Conservation (phyloP, 176 grass and related monocot species). For the Microstegium vimineum region DNA sequence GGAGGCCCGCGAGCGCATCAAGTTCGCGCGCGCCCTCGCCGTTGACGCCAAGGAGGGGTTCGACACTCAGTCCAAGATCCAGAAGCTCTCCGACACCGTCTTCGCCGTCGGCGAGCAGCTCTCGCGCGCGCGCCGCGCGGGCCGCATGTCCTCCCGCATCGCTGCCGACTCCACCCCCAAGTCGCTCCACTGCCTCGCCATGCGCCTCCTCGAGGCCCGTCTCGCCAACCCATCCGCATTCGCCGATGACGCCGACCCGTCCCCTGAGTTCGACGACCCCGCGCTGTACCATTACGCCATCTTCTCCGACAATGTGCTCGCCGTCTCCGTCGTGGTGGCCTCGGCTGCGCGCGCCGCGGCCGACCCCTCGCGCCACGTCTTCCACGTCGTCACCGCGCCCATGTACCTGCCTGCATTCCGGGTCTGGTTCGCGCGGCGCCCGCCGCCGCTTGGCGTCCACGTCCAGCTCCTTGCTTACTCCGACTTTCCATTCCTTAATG, state of each 20-base stretch:
- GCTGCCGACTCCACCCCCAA: slow-evolving; percentile 88
- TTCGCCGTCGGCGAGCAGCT: slow-evolving; percentile 91
- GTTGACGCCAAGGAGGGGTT: slow-evolving; percentile 82
- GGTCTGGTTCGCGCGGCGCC: slow-evolving; percentile 68
- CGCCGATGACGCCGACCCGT: slow-evolving; percentile 41
- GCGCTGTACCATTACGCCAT: slow-evolving; percentile 77
- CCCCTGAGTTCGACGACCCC: slow-evolving; percentile 38
- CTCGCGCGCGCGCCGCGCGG: slow-evolving; percentile 48
- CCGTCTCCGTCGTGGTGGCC: slow-evolving; percentile 77
- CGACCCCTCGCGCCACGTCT: slow-evolving; percentile 75
- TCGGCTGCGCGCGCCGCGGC: slow-evolving; percentile 57
- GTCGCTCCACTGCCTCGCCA: slow-evolving; percentile 93
- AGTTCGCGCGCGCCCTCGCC: slow-evolving; percentile 65
- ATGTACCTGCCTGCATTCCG: slow-evolving; percentile 82
- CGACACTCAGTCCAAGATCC: slow-evolving; percentile 94
- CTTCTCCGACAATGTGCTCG: slow-evolving; percentile 92
- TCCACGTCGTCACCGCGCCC: slow-evolving; percentile 88
- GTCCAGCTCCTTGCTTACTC: slow-evolving; percentile 68
- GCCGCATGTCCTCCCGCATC: slow-evolving; percentile 71
- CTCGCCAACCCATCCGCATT: slow-evolving; percentile 51
- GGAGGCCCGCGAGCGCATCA: slow-evolving; percentile 87
- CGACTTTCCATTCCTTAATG: slow-evolving; percentile 72
- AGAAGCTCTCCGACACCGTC: slow-evolving; percentile 95
- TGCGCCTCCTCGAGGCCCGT: slow-evolving; percentile 91
- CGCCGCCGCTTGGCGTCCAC: slow-evolving; percentile 60